phyloP scores from a whole-genome alignment of 441 rosid genomes.

The Populus hybrid region DNA sequence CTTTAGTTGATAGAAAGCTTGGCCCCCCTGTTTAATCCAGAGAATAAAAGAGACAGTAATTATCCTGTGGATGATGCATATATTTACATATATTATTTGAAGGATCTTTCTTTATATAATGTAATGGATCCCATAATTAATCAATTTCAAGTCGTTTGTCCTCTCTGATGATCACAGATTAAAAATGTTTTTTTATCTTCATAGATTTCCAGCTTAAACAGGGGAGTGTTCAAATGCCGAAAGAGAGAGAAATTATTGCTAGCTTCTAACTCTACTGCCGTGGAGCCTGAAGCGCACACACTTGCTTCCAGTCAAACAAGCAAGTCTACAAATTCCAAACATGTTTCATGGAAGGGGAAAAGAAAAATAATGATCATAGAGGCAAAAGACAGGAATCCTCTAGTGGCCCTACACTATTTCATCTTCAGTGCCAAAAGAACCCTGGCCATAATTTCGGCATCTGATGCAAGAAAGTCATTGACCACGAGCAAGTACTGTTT shows the following conservation, averaged over 20 bases:
- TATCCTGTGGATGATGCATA: neutral
- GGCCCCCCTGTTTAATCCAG: neutral
- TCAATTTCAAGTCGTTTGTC: neutral
- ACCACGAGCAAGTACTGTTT: slow-evolving; percentile 37
- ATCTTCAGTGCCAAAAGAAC: neutral
- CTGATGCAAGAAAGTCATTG: neutral
- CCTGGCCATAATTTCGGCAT: slow-evolving; percentile 32
- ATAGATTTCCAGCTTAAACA: neutral
- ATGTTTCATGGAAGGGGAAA: slow-evolving; percentile 32
- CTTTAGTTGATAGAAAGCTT: too few species aligned
- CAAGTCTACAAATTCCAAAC: slow-evolving; percentile 26
- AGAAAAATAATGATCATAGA: slow-evolving; percentile 11
- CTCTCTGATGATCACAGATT: neutral
- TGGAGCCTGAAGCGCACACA: neutral
- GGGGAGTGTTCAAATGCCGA: neutral
- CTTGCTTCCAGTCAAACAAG: slow-evolving; percentile 31
- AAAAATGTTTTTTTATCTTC: neutral
- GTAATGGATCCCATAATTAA: neutral
- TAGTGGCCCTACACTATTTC: slow-evolving; percentile 18
- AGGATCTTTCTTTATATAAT: too few species aligned
- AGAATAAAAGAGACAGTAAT: neutral
- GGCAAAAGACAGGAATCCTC: slow-evolving; percentile 15
- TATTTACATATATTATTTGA: neutral
- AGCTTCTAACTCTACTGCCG: neutral
- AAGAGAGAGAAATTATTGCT: neutral